Percentiles rank a stretch among this genome's conserved stretches.
Conservation (phyloP, 2,329 filamentous ascomycete genomes). For the Ophioceras dolichostomum region DNA sequence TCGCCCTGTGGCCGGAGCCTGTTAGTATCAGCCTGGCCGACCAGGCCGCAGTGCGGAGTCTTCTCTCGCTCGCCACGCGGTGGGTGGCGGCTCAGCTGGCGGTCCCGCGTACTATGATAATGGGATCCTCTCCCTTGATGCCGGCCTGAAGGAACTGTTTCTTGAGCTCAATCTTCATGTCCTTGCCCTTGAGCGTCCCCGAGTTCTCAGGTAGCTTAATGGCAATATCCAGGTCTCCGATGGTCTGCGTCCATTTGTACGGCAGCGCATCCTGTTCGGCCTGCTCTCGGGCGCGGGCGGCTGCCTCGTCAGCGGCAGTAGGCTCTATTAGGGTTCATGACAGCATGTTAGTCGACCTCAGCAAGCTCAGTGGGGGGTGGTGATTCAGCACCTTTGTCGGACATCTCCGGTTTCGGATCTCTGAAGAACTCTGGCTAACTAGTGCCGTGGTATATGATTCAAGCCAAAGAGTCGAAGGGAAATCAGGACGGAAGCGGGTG, state of each 20-base stretch:
- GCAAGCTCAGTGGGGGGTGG: slow-evolving; percentile 6
- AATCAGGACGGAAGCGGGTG: no score
- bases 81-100: no score
- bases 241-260: slow-evolving; percentile 96
- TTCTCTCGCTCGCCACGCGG: no score
- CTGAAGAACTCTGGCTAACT: no score
- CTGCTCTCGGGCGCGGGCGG: slow-evolving; percentile 57
- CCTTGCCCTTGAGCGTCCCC: slow-evolving; percentile 70
- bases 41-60: no score
- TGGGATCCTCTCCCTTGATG: slow-evolving; percentile 77
- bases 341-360: slow-evolving; percentile 9
- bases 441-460: no score
- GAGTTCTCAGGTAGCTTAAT: slow-evolving; percentile 49
- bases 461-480: no score
- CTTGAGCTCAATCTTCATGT: slow-evolving; percentile 73
- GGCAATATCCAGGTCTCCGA: slow-evolving; percentile 73
- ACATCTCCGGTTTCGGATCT: no score
- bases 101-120: slow-evolving; percentile 56
- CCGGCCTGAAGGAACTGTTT: slow-evolving; percentile 66
- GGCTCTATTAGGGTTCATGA: slow-evolving; percentile 36
- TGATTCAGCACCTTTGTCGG: slow-evolving; percentile 23
- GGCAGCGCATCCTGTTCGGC: slow-evolving; percentile 84
- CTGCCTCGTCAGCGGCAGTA: slow-evolving; percentile 43
- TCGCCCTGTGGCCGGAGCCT: slow-evolving; percentile 51
- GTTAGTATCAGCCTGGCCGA: no score